Conservation (phyloP, 139 green algal species). For the Nannochloris sp. region DNA sequence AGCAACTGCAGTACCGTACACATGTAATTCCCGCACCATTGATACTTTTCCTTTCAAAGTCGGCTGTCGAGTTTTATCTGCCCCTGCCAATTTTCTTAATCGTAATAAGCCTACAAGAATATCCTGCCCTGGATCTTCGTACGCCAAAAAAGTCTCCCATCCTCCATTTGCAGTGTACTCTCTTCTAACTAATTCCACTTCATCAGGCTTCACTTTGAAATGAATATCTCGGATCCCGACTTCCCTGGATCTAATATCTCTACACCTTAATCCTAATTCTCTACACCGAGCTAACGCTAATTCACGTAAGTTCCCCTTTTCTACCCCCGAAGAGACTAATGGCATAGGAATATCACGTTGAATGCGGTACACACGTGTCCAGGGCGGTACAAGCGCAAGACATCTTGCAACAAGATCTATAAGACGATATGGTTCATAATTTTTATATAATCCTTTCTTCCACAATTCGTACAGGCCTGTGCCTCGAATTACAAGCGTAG, state of each 20-base stretch:
- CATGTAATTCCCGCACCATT: conserved; percentile 95
- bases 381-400: conserved; percentile 86
- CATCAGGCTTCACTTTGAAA: conserved; percentile 61
- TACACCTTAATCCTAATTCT: conserved; percentile 76
- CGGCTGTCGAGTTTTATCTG: conserved; percentile 46
- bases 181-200: conserved; percentile 90
- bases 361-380: conserved; percentile 91
- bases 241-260: conserved; percentile 92
- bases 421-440: conserved; percentile 80
- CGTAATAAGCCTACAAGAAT: conserved; percentile 93
- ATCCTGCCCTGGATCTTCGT: conserved; percentile 89
- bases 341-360: conserved; percentile 98
- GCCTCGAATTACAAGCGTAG: conserved; percentile 68
- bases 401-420: conserved; percentile 90
- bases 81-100: conserved; percentile 49
- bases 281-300: conserved; percentile 86
- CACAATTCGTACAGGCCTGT: conserved; percentile 98
- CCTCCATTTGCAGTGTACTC: conserved; percentile 92
- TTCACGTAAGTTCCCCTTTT: conserved; percentile 96
- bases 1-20: conserved; percentile 93
- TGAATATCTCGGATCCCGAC: conserved; percentile 97
- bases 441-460: conserved; percentile 89
- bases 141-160: conserved; percentile 97
- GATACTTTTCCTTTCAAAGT: conserved; percentile 70
- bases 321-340: conserved; percentile 86